phyloP scores from a whole-genome alignment of 2,329 filamentous ascomycete genomes.

The Phialophora expanda region DNA sequence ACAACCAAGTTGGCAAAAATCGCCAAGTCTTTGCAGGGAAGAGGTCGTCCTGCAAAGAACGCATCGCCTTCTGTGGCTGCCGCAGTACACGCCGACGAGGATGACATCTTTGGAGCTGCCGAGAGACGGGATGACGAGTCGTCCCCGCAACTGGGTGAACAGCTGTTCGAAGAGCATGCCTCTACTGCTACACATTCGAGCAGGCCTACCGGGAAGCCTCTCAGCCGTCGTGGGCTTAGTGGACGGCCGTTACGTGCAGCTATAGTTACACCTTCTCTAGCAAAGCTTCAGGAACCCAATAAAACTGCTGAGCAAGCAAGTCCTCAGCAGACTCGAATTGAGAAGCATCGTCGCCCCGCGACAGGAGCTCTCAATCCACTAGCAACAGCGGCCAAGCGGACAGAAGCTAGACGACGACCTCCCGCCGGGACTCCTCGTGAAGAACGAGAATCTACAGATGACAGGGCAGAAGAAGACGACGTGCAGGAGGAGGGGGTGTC shows the following conservation, averaged over 20 bases:
- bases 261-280: neutral
- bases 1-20: slow-evolving; percentile 16
- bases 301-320: neutral
- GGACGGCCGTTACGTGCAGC: neutral
- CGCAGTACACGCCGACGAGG: slow-evolving; percentile 11
- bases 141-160: too few species aligned
- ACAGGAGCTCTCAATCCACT: neutral
- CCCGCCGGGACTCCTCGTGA: neutral
- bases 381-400: neutral
- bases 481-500: too few species aligned
- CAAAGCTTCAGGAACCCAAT: neutral
- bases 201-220: neutral
- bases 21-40: slow-evolving; percentile 3
- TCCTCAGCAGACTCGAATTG: neutral
- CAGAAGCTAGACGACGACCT: neutral
- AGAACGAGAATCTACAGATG: neutral
- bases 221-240: neutral
- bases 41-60: neutral
- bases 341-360: neutral
- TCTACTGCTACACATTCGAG: neutral
- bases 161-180: neutral
- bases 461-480: neutral
- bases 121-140: slow-evolving; percentile 5
- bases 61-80: neutral
- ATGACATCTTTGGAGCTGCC: slow-evolving; percentile 17